Percentiles rank a stretch among this genome's conserved stretches.
phyloP scores from a whole-genome alignment of 2,329 filamentous ascomycete species.

The Xylariaceae sp. region DNA sequence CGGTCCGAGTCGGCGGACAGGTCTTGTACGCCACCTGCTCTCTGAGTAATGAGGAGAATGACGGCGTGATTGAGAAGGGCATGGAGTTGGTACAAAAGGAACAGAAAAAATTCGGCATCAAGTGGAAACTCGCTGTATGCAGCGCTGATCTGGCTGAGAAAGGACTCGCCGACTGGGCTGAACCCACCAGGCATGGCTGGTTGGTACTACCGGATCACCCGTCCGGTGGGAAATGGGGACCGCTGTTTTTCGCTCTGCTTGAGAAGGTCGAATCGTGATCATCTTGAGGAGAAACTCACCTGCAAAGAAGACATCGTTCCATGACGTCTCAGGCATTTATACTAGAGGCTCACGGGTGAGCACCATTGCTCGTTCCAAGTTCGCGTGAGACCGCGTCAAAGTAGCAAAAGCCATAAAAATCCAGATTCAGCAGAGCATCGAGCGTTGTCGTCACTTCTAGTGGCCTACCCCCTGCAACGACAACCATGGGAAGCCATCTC shows the following conservation, averaged over 20 bases:
- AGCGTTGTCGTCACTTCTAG: too few species aligned
- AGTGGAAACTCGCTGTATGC: conserved; percentile 30
- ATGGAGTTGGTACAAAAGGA: conserved; percentile 33
- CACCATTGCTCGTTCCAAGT: too few species aligned
- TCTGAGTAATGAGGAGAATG: conserved; percentile 37
- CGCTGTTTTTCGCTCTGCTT: conserved; percentile 36
- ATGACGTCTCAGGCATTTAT: too few species aligned
- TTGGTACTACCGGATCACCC: conserved; percentile 37
- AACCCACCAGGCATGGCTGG: conserved; percentile 35
- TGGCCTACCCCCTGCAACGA: too few species aligned
- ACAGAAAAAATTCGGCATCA: conserved; percentile 29
- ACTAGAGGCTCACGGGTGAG: too few species aligned
- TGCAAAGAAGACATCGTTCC: too few species aligned
- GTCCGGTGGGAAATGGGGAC: conserved; percentile 33
- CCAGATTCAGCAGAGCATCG: too few species aligned
- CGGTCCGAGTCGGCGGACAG: conserved; percentile 31
- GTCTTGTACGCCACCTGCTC: conserved; percentile 40
- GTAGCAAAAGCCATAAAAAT: too few species aligned
- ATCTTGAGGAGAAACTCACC: too few species aligned
- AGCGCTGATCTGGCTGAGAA: conserved; percentile 19
- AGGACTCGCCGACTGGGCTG: conserved; percentile 24
- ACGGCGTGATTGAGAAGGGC: conserved; percentile 35
- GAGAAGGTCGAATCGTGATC: conserved; percentile 29
- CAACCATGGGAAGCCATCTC: too few species aligned
- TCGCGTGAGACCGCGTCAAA: too few species aligned